Percentiles rank a stretch among this genome's conserved stretches.
These are phyloP conservation scores for Phaeophleospora eucalypticola DNA, from an alignment of 2,329 filamentous ascomycete species.

Conservation along the genomic window DNA sequence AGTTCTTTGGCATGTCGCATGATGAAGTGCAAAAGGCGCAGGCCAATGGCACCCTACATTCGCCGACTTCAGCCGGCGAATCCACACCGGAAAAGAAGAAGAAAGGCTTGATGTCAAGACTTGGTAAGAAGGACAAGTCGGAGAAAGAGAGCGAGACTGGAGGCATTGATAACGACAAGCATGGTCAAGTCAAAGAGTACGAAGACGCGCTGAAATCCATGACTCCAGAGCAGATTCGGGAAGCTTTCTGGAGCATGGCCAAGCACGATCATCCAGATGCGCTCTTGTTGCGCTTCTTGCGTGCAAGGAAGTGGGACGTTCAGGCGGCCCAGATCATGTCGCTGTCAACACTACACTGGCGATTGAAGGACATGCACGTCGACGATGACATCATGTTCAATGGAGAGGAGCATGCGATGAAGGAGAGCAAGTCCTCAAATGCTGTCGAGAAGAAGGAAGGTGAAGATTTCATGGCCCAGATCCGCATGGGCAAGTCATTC, in stretches of 20 bases:
- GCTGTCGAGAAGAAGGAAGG: slow-evolving; percentile 62
- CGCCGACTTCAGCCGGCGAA: not conserved
- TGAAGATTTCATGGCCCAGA: slow-evolving; percentile 75
- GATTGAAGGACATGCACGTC: slow-evolving; percentile 74
- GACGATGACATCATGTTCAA: slow-evolving; percentile 80
- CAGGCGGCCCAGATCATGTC: slow-evolving; percentile 92
- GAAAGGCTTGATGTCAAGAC: slow-evolving; percentile 69
- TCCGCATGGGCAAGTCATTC: slow-evolving; percentile 89
- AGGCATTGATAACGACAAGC: slow-evolving; percentile 71
- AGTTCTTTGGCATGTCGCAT: slow-evolving; percentile 63
- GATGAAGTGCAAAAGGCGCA: slow-evolving; percentile 19
- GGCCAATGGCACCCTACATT: slow-evolving; percentile 25
- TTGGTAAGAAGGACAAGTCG: slow-evolving; percentile 58
- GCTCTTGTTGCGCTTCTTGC: slow-evolving; percentile 73
- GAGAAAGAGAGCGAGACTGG: slow-evolving; percentile 54
- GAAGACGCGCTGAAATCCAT: slow-evolving; percentile 73
- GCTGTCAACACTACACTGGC: slow-evolving; percentile 91
- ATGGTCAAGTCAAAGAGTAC: slow-evolving; percentile 83
- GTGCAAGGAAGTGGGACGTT: slow-evolving; percentile 93
- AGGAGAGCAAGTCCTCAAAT: slow-evolving; percentile 57
- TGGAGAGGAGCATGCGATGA: slow-evolving; percentile 66
- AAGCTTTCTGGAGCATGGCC: slow-evolving; percentile 86
- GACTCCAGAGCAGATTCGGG: slow-evolving; percentile 72
- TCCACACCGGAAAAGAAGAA: slow-evolving; percentile 57
- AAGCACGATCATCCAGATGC: slow-evolving; percentile 94